phyloP scores from a whole-genome alignment of 2,329 filamentous ascomycete genomes.

The Nemania sp. region DNA sequence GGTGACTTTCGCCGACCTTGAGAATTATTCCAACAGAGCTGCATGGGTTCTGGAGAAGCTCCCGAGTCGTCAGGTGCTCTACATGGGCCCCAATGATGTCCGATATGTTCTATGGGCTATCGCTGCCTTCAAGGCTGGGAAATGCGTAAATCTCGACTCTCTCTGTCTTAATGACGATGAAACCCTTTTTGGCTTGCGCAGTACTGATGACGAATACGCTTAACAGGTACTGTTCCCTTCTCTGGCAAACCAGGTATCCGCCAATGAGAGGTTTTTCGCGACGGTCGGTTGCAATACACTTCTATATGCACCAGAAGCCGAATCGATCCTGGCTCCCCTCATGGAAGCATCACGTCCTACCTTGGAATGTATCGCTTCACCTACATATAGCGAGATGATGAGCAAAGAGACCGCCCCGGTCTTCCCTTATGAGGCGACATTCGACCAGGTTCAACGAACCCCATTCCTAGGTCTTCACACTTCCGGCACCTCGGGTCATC shows the following conservation, averaged over 20 bases:
- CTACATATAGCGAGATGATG: constrained; percentile 13
- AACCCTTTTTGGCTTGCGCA: no score
- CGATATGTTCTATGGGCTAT: constrained; percentile 22
- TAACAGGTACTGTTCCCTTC: background rate
- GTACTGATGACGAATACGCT: no score
- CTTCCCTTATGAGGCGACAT: constrained; percentile 17
- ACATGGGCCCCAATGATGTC: constrained; percentile 25
- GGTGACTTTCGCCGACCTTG: constrained; percentile 26
- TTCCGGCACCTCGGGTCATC: constrained; percentile 31
- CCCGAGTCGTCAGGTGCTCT: constrained; percentile 18
- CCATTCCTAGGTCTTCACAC: constrained; percentile 29
- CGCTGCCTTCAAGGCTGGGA: constrained; percentile 25
- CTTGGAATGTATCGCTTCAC: background rate
- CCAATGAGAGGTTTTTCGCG: background rate
- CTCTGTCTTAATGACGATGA: background rate
- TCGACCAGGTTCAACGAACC: constrained; percentile 5
- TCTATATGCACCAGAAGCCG: background rate
- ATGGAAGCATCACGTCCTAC: background rate
- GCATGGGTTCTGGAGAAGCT: constrained; percentile 28
- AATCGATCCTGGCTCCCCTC: background rate
- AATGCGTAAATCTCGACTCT: constrained; percentile 20
- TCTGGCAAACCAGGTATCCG: background rate
- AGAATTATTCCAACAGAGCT: constrained; percentile 28
- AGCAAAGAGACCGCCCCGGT: constrained; percentile 13
- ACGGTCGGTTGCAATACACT: background rate